Conservation (phyloP, 352 stramenopile genomes). For the Phytophthora hybrid region DNA sequence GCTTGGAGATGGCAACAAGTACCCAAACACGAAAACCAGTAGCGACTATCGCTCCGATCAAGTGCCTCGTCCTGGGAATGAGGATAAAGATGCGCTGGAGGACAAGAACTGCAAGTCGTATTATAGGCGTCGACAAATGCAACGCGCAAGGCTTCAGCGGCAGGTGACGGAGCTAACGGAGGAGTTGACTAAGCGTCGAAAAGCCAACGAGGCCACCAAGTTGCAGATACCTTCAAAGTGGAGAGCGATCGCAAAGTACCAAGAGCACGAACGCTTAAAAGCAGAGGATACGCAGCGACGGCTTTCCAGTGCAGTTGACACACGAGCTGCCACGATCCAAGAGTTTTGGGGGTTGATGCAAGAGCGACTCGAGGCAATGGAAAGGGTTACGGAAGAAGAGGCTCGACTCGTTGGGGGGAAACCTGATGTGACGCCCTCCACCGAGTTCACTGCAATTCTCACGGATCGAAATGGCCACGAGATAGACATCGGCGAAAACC, state of each 20-base stretch:
- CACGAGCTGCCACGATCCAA: conserved; percentile 16
- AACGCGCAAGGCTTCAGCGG: conserved; percentile 19
- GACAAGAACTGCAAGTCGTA: not conserved
- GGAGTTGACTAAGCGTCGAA: conserved; percentile 1
- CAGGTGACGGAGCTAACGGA: conserved; percentile 22
- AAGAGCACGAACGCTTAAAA: conserved; percentile 6
- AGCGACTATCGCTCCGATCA: too few relatives aligned
- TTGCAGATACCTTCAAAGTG: not conserved
- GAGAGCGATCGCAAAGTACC: conserved; percentile 12
- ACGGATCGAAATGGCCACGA: not conserved
- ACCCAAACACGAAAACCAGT: not conserved
- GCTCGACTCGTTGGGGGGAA: not conserved
- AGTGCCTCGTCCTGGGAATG: not conserved
- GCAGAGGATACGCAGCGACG: conserved; percentile 17
- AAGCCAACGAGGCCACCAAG: not conserved
- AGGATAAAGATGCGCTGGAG: not conserved
- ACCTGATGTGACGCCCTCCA: not conserved
- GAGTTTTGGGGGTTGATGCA: conserved; percentile 9
- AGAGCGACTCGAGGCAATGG: not conserved
- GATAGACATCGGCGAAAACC: not conserved
- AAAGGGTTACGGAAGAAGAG: not conserved
- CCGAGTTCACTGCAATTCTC: not conserved
- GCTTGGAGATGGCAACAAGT: not conserved
- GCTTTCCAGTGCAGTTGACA: conserved; percentile 11
- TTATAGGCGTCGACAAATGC: conserved; percentile 16